These are phyloP conservation scores for Coemansia sp. DNA, from an alignment of 192 early-diverging fungal genomes.

Conservation along the genomic window DNA sequence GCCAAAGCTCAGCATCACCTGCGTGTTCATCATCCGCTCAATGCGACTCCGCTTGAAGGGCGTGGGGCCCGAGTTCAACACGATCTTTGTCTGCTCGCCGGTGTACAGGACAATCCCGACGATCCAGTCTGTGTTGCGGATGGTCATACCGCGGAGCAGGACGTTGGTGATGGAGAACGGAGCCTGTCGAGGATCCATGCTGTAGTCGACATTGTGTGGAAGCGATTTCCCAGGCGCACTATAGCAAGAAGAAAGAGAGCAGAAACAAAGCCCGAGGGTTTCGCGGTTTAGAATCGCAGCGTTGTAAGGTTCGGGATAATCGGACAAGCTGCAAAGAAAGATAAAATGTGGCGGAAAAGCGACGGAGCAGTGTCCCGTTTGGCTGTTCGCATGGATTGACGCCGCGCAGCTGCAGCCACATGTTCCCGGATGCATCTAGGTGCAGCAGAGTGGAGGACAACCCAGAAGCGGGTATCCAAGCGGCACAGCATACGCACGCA, in stretches of 20 bases:
- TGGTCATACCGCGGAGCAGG: conserved; percentile 83
- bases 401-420: too few relatives aligned
- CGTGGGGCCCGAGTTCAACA: conserved; percentile 86
- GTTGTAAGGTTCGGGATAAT: not conserved
- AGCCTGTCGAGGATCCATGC: conserved; percentile 21
- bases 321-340: not conserved
- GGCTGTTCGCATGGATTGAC: too few relatives aligned
- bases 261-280: too few relatives aligned
- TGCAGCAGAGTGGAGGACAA: too few relatives aligned
- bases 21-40: conserved; percentile 82
- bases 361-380: not conserved
- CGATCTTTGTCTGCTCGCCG: conserved; percentile 90
- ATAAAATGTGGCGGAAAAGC: not conserved
- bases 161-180: conserved; percentile 83
- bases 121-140: conserved; percentile 91
- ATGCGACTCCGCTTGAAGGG: conserved; percentile 88
- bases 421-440: too few relatives aligned
- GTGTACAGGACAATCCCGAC: conserved; percentile 84
- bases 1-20: conserved; percentile 63
- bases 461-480: too few relatives aligned
- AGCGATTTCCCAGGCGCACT: conserved; percentile 36
- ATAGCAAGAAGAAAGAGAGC: not conserved
- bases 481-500: not conserved
- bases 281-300: too few relatives aligned
- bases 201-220: conserved; percentile 29